Evolutionary conservation across 345 rosid genomes (phyloP), one percentile per base, ranked within the genome.

Genomic region (Garcia nutans): DNA sequence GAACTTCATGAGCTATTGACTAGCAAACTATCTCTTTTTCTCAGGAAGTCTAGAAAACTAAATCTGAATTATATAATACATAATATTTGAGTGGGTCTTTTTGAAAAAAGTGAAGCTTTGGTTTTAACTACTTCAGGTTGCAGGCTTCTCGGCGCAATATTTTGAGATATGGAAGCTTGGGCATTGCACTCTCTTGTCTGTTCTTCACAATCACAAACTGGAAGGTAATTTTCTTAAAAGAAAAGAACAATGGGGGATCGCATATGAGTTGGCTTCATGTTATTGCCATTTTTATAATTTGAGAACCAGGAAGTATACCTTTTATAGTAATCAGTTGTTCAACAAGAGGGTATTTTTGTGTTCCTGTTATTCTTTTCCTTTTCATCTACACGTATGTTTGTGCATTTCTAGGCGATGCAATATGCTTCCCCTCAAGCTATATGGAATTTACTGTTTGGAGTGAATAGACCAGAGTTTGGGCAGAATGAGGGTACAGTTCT

Each of bases 341-440:
- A 5, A 37, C 41, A 37, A 37, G 41, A 37, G 41, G 37, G 41
- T 37, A 37, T 37, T 37, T 37, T 4, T 37, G 6, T 37, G 41
- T 37, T 37, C 41, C 6, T 37, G 41, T 65, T 20, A 8, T 47
- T 44, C 8, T n/a, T 47, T 68, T 3, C 37, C 13, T 8, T 52
- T 63, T 23, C 23, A 26, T 41, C 12, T 45, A 12, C 41, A 0
- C 12, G 33, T 28, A 37, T 8, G 33, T 63, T 55, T 72, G 8
- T 77, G 78, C 37, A 44, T 57, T 78, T 83, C 26, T 81, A 94
- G 98, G 91, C 97, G 78, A 92, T 94, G 95, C 97, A 92, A 68
- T 94, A 91, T 88, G 88, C 91, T 77, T 92, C 98, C 57, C 97
- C 95, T 16, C 88, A 92, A 87, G 95, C 92, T 79, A 69, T 94